phyloP scores from a whole-genome alignment of 768 basidiomycete species.

The Naematelia encephala region DNA sequence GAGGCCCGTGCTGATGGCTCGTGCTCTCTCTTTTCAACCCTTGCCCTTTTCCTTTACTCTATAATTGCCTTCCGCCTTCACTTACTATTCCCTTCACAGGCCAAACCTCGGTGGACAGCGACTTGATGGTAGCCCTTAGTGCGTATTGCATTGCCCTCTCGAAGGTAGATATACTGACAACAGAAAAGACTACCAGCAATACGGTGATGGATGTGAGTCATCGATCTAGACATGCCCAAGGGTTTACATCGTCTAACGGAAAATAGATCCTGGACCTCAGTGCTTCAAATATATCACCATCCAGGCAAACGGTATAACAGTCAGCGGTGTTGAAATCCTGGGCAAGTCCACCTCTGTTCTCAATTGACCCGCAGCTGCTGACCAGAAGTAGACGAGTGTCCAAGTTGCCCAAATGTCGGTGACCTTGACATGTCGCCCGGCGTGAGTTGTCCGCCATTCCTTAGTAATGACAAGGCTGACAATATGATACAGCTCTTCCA shows the following conservation, averaged over 20 bases:
- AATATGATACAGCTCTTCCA: conserved; percentile 25
- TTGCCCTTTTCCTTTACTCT: not conserved
- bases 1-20: not conserved
- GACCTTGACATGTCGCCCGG: conserved; percentile 39
- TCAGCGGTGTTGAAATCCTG: conserved; percentile 32
- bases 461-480: not conserved
- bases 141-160: conserved; percentile 2
- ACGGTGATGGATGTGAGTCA: conserved; percentile 39
- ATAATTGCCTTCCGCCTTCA: not conserved
- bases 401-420: conserved; percentile 37
- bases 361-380: not conserved
- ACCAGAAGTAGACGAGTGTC: conserved; percentile 38
- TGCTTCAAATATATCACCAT: conserved; percentile 43
- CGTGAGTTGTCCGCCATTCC: conserved; percentile 1
- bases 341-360: conserved; percentile 15
- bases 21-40: not conserved
- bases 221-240: too few species aligned
- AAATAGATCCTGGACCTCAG: conserved; percentile 41
- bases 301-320: conserved; percentile 35
- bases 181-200: conserved; percentile 30
- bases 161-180: not conserved
- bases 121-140: conserved; percentile 42
- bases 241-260: not conserved
- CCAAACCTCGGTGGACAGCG: conserved; percentile 29
- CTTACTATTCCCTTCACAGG: too few species aligned